These are phyloP conservation scores for Leishmania arabica DNA, from an alignment of 208 protist species.

Conservation along the genomic window DNA sequence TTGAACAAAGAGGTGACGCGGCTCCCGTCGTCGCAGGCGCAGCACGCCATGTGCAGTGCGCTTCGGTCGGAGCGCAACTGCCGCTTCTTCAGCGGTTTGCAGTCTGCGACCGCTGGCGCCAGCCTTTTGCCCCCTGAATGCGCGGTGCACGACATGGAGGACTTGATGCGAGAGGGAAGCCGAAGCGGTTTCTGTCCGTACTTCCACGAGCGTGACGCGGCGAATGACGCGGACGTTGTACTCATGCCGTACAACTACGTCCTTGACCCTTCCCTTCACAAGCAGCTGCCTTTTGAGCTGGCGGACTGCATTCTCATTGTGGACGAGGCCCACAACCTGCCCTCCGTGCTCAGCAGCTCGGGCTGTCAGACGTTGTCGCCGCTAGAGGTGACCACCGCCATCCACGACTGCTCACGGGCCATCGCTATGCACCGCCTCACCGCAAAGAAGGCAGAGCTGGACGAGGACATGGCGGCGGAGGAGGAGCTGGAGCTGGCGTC, in stretches of 20 bases:
- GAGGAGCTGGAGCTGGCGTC: constrained; percentile 71
- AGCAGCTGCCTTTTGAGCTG: constrained; percentile 86
- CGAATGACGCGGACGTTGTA: constrained; percentile 92
- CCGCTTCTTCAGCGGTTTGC: constrained; percentile 71
- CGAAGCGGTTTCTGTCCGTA: constrained; percentile 94
- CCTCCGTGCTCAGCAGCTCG: constrained; percentile 62
- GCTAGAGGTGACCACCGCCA: constrained; percentile 72
- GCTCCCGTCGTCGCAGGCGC: constrained; percentile 66
- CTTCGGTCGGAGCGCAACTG: constrained; percentile 74
- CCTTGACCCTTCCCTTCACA: constrained; percentile 89
- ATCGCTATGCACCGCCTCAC: constrained; percentile 57
- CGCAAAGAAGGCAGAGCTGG: constrained; percentile 26
- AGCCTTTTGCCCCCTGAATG: constrained; percentile 29
- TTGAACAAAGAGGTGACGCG: constrained; percentile 88
- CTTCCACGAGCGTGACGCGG: constrained; percentile 87
- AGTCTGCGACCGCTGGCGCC: constrained; percentile 26
- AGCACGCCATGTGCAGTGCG: constrained; percentile 68
- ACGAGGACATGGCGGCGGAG: constrained; percentile 30
- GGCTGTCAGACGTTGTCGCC: constrained; percentile 69
- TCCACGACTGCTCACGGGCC: constrained; percentile 79
- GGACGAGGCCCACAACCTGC: constrained; percentile 98
- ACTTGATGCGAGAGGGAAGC: constrained; percentile 82
- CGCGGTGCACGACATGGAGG: constrained; percentile 94
- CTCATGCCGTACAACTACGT: constrained; percentile 99
- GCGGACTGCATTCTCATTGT: constrained; percentile 92